Conservation (phyloP, 1,139 yeast species). For the Suhomyces atakaporum region DNA sequence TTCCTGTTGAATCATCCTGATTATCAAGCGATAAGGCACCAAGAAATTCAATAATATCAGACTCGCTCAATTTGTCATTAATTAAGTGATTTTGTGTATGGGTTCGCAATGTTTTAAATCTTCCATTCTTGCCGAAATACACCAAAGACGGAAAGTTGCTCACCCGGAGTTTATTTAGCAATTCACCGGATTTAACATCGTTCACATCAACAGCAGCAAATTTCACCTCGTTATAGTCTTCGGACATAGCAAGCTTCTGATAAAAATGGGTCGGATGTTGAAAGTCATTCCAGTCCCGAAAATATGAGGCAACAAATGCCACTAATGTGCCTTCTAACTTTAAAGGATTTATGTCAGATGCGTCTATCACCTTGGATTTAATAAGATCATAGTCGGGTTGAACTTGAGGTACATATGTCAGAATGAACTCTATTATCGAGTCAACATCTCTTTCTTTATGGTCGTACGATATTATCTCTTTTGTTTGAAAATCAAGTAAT, state of each 20-base stretch:
- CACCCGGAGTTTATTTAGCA: constrained; percentile 28
- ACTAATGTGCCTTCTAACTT: constrained; percentile 21
- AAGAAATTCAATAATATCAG: constrained; percentile 25
- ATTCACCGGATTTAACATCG: constrained; percentile 19
- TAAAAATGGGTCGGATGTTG: constrained; percentile 39
- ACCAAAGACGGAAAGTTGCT: constrained; percentile 40
- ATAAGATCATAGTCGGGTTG: constrained; percentile 25
- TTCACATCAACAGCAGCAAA: constrained; percentile 34
- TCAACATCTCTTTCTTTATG: constrained; percentile 26
- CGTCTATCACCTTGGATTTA: constrained; percentile 16
- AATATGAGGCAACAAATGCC: constrained; percentile 28
- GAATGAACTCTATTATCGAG: constrained; percentile 27
- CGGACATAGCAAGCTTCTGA: constrained; percentile 27
- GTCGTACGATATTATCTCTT: constrained; percentile 27
- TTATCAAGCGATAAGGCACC: constrained; percentile 17
- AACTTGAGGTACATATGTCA: constrained; percentile 13
- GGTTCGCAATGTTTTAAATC: constrained; percentile 31
- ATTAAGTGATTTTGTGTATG: constrained; percentile 26
- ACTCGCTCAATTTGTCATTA: constrained; percentile 23
- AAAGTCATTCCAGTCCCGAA: constrained; percentile 35
- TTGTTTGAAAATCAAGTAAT: constrained; percentile 31
- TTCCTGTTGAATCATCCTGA: constrained; percentile 15
- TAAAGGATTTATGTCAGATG: constrained; percentile 10
- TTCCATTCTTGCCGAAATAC: constrained; percentile 23
- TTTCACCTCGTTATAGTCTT: constrained; percentile 13